Conservation (phyloP, 345 rosid genomes). For the Heritiera littoralis region DNA sequence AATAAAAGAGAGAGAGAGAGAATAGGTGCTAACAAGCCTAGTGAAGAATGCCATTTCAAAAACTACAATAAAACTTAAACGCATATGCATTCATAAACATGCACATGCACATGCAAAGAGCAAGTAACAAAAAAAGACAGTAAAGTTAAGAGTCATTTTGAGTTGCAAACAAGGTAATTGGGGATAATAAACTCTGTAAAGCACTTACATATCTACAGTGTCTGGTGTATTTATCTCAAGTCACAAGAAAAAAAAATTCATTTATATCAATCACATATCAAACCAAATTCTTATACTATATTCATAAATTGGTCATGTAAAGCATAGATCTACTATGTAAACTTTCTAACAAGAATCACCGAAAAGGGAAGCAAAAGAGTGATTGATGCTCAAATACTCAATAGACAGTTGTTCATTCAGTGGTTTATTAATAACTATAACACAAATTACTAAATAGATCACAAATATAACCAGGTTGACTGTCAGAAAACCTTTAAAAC, state of each 20-base stretch:
- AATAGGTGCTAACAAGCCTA: neutral
- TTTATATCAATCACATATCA: neutral
- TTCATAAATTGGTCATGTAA: neutral
- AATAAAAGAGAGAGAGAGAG: neutral
- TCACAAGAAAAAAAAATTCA: neutral
- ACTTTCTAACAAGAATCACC: neutral
- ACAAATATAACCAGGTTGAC: neutral
- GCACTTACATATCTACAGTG: neutral
- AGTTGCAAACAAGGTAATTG: neutral
- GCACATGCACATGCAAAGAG: neutral
- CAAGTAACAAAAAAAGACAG: neutral
- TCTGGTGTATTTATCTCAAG: neutral
- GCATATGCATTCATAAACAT: neutral
- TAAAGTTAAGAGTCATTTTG: conserved; percentile 3
- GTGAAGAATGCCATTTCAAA: neutral
- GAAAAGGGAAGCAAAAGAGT: conserved; percentile 5
- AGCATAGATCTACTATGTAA: neutral
- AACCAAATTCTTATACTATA: neutral
- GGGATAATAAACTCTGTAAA: conserved; percentile 5
- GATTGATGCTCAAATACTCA: conserved; percentile 13
- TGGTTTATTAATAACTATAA: neutral
- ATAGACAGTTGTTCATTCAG: conserved; percentile 1
- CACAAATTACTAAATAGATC: neutral
- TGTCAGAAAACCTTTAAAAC: conserved; percentile 69
- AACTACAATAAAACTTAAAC: neutral